Conservation (phyloP, 257 asterid species). For the Cinchona pubescens region DNA sequence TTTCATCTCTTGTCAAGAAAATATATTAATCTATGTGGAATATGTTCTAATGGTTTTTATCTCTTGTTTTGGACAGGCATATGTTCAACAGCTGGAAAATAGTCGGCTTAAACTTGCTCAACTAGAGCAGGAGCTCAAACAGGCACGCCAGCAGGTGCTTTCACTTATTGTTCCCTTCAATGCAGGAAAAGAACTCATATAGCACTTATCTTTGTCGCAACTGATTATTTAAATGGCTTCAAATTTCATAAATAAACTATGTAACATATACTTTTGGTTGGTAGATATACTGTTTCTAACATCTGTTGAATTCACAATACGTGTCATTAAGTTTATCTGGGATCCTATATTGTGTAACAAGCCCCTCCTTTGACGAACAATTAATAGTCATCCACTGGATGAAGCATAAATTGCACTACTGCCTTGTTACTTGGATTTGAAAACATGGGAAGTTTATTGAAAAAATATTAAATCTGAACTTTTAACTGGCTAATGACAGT, state of each 20-base stretch:
- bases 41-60: constrained; percentile 17
- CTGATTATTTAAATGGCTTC: background rate
- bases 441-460: background rate
- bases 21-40: background rate
- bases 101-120: constrained; percentile 72
- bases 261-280: background rate
- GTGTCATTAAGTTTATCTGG: background rate
- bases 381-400: background rate
- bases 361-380: background rate
- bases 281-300: too few relatives aligned
- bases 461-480: background rate
- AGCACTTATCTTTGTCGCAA: background rate
- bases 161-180: background rate
- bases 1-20: background rate
- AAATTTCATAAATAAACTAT: background rate
- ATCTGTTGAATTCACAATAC: background rate
- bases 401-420: background rate
- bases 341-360: background rate
- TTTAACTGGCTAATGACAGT: background rate
- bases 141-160: constrained; percentile 76
- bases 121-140: constrained; percentile 81
- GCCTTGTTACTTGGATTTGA: background rate
- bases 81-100: constrained; percentile 87
- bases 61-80: constrained; percentile 53
- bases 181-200: background rate